Base-by-base conservation (phyloP, 208 protist species). In the Leishmania tropica region DNA sequence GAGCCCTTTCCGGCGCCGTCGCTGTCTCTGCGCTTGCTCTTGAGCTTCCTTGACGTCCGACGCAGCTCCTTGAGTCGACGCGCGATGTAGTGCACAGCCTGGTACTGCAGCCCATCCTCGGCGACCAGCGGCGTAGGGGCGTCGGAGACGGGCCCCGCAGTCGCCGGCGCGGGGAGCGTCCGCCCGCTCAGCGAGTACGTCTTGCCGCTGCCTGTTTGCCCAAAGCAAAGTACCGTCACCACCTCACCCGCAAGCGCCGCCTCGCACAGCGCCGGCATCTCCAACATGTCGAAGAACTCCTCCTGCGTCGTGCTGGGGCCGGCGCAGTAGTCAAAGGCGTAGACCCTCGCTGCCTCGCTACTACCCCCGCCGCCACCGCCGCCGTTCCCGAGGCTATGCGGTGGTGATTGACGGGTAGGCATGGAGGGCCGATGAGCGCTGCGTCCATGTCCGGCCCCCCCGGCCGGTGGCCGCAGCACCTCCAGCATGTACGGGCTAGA, bases 141-240 rank as follows among this genome's bases (percentile, higher is more conserved):
- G 2, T 78, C 67, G n/a, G 56, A 74, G 40, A 53, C 31, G 62
- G 68, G 37, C 5, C 56, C 11, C 53, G 62, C 13, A 19, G 81
- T 19, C 77, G 31, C 48, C 35, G 45, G 48, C 53, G 47, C 68
- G 4, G 40, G 51, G 24, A 93, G 81, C 15, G 85, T 89, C 35
- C 65, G 74, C 7, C 96, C 96, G 72, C 90, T 95, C 85, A 98
- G 90, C 24, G 96, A 97, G 85, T 90, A 96, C 4, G 96, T 97
- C 83, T 98, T 98, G 19, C 96, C 96, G 51, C 93, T 96, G 68
- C 95, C 95, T 21, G 94, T 97, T 83, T 97, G 92, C 21, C 96
- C 96, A 88, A 97, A 98, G 80, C 93, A 96, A 47, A 98, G 87
- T 8, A 98, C 80, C 11, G 96, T 97, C 35, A 94, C 89, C 40